Evolutionary conservation across 2,329 filamentous ascomycete species (phyloP).

Genomic region (Phaeosphaeriaceae sp.): DNA sequence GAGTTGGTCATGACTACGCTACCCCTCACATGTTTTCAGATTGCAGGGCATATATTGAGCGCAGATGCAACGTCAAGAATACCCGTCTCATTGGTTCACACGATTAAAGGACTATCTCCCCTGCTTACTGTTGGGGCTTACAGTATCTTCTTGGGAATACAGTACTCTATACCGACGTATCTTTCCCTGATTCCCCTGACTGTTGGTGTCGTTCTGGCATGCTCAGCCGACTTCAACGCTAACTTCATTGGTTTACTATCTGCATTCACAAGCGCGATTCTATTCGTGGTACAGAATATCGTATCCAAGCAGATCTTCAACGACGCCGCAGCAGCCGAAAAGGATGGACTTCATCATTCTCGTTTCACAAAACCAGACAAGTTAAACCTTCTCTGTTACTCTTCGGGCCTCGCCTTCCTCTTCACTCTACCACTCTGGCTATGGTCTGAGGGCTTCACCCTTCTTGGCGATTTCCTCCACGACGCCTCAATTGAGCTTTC

Average conservation of each 20-base stretch:
- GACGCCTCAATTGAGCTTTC: slow-evolving; percentile 81
- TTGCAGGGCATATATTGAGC: slow-evolving; percentile 90
- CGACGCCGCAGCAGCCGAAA: slow-evolving; percentile 84
- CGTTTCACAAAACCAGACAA: slow-evolving; percentile 88
- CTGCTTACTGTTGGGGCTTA: slow-evolving; percentile 96
- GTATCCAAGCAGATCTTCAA: slow-evolving; percentile 99
- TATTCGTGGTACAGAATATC: slow-evolving; percentile 98
- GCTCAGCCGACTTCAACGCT: slow-evolving; percentile 87
- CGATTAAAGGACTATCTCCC: slow-evolving; percentile 96
- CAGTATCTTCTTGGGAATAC: slow-evolving; percentile 84
- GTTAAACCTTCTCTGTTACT: slow-evolving; percentile 94
- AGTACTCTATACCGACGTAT: slow-evolving; percentile 82
- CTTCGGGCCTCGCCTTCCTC: slow-evolving; percentile 89
- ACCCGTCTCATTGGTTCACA: slow-evolving; percentile 95
- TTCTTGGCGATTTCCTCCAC: slow-evolving; percentile 78
- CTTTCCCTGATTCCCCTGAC: slow-evolving; percentile 83
- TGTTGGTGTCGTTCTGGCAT: slow-evolving; percentile 92
- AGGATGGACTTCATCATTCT: slow-evolving; percentile 64
- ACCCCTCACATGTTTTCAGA: slow-evolving; percentile 91
- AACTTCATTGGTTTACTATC: slow-evolving; percentile 90
- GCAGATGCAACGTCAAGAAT: slow-evolving; percentile 94
- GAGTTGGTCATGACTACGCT: slow-evolving; percentile 87
- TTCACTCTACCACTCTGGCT: slow-evolving; percentile 92
- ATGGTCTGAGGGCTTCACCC: slow-evolving; percentile 80
- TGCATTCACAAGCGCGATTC: slow-evolving; percentile 85